Evolutionary conservation across 805 yeast genomes (phyloP).

Genomic region (Candida pini): DNA sequence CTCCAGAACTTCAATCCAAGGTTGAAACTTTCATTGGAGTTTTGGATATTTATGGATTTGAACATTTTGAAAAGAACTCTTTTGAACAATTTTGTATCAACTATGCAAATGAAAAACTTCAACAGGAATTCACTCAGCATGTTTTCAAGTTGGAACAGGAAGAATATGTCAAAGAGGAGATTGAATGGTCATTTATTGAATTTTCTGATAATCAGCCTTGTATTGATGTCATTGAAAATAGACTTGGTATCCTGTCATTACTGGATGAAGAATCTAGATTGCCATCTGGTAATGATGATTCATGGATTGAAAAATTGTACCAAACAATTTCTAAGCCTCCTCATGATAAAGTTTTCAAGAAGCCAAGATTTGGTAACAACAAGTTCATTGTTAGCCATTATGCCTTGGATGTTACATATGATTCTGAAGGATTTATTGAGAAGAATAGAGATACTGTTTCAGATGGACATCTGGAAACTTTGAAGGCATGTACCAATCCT

Average conservation of each 20-base stretch:
- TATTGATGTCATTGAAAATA: conserved; percentile 84
- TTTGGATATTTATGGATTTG: conserved; percentile 95
- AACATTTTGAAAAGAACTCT: conserved; percentile 89
- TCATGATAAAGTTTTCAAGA: conserved; percentile 70
- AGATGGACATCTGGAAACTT: conserved; percentile 87
- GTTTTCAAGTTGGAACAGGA: conserved; percentile 96
- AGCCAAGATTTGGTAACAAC: conserved; percentile 90
- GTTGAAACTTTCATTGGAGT: conserved; percentile 86
- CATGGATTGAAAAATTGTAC: conserved; percentile 83
- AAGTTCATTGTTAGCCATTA: conserved; percentile 89
- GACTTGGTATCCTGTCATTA: conserved; percentile 79
- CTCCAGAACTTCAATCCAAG: conserved; percentile 56
- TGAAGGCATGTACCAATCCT: conserved; percentile 62
- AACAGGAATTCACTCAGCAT: conserved; percentile 96
- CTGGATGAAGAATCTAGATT: conserved; percentile 93
- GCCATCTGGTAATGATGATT: conserved; percentile 89
- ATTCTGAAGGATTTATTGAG: conserved; percentile 91
- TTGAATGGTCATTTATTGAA: conserved; percentile 95
- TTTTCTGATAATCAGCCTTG: conserved; percentile 97
- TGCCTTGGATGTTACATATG: conserved; percentile 90
- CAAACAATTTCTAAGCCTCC: conserved; percentile 78
- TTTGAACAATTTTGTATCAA: conserved; percentile 97
- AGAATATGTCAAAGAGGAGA: conserved; percentile 85
- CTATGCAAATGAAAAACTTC: conserved; percentile 94
- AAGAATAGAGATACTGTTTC: conserved; percentile 97